Evolutionary conservation across 208 protist genomes (phyloP).

Genomic region (Wallacemonas sp.): DNA sequence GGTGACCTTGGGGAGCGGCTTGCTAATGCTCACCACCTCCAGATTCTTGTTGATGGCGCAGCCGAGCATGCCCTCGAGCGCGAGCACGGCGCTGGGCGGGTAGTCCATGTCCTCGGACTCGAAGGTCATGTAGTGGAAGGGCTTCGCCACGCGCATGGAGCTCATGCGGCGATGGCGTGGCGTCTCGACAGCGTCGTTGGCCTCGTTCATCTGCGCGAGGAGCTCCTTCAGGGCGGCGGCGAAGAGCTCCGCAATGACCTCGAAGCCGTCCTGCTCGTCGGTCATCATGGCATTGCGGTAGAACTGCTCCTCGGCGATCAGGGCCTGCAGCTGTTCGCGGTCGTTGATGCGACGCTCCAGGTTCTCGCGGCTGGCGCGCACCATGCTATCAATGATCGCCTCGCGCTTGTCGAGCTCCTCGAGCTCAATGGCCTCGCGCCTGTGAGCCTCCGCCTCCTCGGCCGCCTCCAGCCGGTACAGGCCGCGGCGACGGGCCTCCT

Average conservation of each 20-base stretch:
- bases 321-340: constrained; percentile 40
- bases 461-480: constrained; percentile 60
- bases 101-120: constrained; percentile 85
- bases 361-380: constrained; percentile 52
- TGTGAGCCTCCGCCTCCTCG: constrained; percentile 39
- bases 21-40: constrained; percentile 77
- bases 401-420: constrained; percentile 53
- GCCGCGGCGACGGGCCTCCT: constrained; percentile 53
- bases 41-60: constrained; percentile 89
- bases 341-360: constrained; percentile 64
- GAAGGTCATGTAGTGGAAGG: constrained; percentile 91
- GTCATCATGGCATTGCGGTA: constrained; percentile 57
- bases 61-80: constrained; percentile 81
- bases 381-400: constrained; percentile 50
- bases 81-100: constrained; percentile 65
- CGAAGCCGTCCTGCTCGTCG: constrained; percentile 78
- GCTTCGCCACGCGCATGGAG: constrained; percentile 60
- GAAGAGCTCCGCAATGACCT: constrained; percentile 66
- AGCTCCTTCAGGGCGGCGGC: constrained; percentile 48
- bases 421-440: constrained; percentile 49
- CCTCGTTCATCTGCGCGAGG: constrained; percentile 28
- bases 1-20: constrained; percentile 66
- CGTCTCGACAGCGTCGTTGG: constrained; percentile 29
- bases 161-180: constrained; percentile 51
- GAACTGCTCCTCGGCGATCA: constrained; percentile 69